A percentile compares a stretch with the other conserved stretches of the same genome.
Conservation (phyloP, 2,329 filamentous ascomycete species). For the Elsinoe australis region DNA sequence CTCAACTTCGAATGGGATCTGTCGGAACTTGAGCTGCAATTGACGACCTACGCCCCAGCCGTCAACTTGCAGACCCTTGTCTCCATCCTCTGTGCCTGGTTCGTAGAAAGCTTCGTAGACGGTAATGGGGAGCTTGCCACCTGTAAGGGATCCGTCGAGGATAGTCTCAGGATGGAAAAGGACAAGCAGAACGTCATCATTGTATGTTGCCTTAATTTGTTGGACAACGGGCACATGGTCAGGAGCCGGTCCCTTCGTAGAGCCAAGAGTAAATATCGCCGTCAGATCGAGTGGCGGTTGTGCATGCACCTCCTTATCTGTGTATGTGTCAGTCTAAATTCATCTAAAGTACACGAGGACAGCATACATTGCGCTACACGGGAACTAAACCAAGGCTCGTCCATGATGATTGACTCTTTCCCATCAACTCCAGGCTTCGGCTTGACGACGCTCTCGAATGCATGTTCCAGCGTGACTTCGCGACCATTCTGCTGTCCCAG, state of each 20-base stretch:
- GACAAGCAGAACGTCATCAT: constrained; percentile 80
- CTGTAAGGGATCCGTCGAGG: constrained; percentile 47
- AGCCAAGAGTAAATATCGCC: constrained; percentile 60
- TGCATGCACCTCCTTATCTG: constrained; percentile 16
- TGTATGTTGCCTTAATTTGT: constrained; percentile 65
- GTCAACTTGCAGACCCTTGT: constrained; percentile 63
- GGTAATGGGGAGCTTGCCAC: constrained; percentile 78
- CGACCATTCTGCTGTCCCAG: constrained; percentile 86
- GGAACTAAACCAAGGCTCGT: constrained; percentile 64
- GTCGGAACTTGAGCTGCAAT: constrained; percentile 65
- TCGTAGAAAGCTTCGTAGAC: constrained; percentile 79
- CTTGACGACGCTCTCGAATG: constrained; percentile 68
- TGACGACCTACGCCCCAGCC: constrained; percentile 45
- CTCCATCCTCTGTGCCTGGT: constrained; percentile 55
- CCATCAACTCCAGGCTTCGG: constrained; percentile 30
- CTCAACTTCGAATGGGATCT: constrained; percentile 80
- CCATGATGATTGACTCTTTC: constrained; percentile 50
- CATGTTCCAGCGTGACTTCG: constrained; percentile 84
- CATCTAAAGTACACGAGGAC: not conserved
- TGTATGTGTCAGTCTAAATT: constrained; percentile 6
- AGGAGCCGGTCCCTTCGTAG: constrained; percentile 61
- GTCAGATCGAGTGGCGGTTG: constrained; percentile 10
- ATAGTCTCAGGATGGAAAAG: constrained; percentile 68
- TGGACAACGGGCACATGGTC: constrained; percentile 65
- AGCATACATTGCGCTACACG: constrained; percentile 76